phyloP scores from a whole-genome alignment of 2,329 filamentous ascomycete species.

The Plectosphaerella plurivora region DNA sequence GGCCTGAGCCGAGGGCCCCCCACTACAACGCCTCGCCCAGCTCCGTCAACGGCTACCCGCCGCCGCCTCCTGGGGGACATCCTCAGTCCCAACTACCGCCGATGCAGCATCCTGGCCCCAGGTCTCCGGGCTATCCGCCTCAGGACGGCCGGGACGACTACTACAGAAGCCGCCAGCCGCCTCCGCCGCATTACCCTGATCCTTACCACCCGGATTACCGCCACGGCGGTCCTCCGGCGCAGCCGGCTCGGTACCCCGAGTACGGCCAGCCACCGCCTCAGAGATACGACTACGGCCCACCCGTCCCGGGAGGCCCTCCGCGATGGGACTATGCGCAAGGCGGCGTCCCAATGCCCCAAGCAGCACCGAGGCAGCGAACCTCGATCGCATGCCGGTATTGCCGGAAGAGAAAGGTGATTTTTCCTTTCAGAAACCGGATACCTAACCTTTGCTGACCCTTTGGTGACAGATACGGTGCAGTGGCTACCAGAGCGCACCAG shows the following conservation, averaged over 20 bases:
- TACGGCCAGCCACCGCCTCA: constrained; percentile 19
- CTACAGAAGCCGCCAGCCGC: constrained; percentile 22
- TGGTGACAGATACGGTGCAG: constrained; percentile 52
- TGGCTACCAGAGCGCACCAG: constrained; percentile 53
- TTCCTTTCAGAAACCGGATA: not conserved
- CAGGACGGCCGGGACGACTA: constrained; percentile 21
- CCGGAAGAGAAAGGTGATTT: constrained; percentile 52
- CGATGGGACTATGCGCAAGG: constrained; percentile 25
- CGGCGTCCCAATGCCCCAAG: constrained; percentile 37
- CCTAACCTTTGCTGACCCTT: constrained; percentile 14
- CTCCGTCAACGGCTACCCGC: constrained; percentile 41
- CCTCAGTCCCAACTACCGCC: constrained; percentile 10
- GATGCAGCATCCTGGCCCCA: constrained; percentile 10
- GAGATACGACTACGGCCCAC: constrained; percentile 10
- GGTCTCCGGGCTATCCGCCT: constrained; percentile 11
- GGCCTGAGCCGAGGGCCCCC: constrained; percentile 7
- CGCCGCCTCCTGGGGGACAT: constrained; percentile 14
- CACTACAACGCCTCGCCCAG: constrained; percentile 35
- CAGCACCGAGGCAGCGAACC: constrained; percentile 53
- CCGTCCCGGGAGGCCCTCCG: constrained; percentile 13
- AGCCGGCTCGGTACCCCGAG: constrained; percentile 25
- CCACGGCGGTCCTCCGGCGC: constrained; percentile 23
- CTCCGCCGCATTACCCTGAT: constrained; percentile 24
- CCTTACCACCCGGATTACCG: constrained; percentile 27
- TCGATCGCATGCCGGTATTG: constrained; percentile 59